Evolutionary conservation across 164 flowering plant species (phyloP), one percentile per base, ranked within the genome.

Genomic region (Euptelea pleiosperma): DNA sequence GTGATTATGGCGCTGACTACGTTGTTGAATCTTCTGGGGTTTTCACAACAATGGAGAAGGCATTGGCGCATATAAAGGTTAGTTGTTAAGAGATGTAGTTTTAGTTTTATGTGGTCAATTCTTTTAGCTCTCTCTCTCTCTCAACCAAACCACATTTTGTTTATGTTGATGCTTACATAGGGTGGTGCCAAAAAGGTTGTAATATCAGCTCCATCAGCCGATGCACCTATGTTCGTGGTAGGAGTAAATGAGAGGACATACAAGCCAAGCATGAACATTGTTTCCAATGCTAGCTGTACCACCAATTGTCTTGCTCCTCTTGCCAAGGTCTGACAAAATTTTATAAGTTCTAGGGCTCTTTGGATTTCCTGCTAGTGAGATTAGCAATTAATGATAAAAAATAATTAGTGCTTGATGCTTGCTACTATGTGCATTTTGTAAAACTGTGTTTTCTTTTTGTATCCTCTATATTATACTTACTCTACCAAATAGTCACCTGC

Each of bases 191-290:
- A 78, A 75, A 94, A 94, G 69, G 93, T 91, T 28, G 79, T 94
- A 8, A 94, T 94, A 67, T 94, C 99, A 47, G 99, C 99, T 65
- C 99, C 97, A 55, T 94, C 97, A 40, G 97, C 95, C 43, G 99
- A 94, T 79, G 99, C 99, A 24, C 97, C 99, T 21, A 94, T 88
- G 97, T 94, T 94, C 75, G 97, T 94, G 19, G 86, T 94, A 15
- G 99, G 99, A 47, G 99, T 94, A 18, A 94, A 94, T 69, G 97
- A 94, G 77, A 72, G 54, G 37, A 77, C 82, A 1, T 94, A 94
- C 80, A 75, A 83, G 55, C 80, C 97, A 44, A 78, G 48, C 84
- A 94, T 91, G 99, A 82, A 91, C 52, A 69, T 91, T 59, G 97
- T 94, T 73, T 94, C 97, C 39, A 94, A 91, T 81, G 99, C 99